These are phyloP conservation scores for Metschnikowia colocasiae DNA, from an alignment of 805 yeast genomes.

Conservation along the genomic window DNA sequence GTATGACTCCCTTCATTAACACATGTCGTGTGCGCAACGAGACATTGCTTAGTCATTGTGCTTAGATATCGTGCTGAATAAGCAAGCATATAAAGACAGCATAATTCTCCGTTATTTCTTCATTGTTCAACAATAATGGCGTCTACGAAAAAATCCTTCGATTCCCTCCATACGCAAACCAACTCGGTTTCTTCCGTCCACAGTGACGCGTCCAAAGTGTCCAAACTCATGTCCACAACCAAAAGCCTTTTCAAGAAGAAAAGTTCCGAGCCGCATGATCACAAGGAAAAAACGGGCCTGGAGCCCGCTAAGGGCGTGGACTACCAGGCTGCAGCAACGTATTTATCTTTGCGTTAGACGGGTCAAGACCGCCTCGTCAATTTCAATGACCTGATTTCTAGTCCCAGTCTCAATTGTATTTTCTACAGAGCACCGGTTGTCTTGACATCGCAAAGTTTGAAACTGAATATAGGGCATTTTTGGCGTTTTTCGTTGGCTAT, in stretches of 20 bases:
- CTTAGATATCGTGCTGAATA: background rate
- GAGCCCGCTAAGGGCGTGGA: background rate
- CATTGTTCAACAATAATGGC: background rate
- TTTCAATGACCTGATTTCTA: too few species aligned
- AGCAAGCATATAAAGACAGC: background rate
- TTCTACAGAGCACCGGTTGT: too few species aligned
- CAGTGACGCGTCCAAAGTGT: background rate
- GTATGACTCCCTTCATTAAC: background rate
- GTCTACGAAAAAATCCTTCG: slow-evolving; percentile 12
- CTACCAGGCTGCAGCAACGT: slow-evolving; percentile 11
- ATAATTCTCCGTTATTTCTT: background rate
- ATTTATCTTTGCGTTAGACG: slow-evolving; percentile 8
- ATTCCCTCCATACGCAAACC: slow-evolving; percentile 6
- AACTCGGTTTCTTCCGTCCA: slow-evolving; percentile 9
- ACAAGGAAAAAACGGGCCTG: background rate
- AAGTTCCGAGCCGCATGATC: background rate
- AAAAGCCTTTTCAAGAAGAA: slow-evolving; percentile 2
- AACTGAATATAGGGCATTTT: too few species aligned
- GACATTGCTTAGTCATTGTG: too few species aligned
- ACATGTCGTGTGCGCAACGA: background rate
- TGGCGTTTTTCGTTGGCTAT: too few species aligned
- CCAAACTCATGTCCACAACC: slow-evolving; percentile 3
- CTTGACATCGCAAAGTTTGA: too few species aligned
- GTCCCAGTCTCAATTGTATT: too few species aligned
- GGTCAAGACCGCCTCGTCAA: background rate